A percentile compares a stretch with the other conserved stretches of the same genome.
Evolutionary conservation across 2,329 filamentous ascomycete genomes (phyloP).

Genomic region (Xylaria sp.): DNA sequence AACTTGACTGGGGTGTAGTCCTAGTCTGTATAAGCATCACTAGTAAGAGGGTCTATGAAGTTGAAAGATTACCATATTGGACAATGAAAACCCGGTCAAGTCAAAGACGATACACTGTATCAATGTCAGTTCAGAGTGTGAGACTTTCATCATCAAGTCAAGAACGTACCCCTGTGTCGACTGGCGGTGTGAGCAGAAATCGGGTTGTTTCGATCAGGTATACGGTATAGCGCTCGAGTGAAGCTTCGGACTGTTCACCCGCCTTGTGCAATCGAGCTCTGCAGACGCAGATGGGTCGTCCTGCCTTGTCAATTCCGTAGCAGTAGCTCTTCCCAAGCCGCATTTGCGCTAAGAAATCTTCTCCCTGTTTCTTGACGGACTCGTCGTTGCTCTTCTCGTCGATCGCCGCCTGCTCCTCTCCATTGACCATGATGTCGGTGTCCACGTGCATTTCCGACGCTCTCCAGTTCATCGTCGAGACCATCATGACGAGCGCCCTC

Average conservation of each 20-base stretch:
- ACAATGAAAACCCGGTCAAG: slow-evolving; percentile 91
- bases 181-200: slow-evolving; percentile 79
- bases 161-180: slow-evolving; percentile 89
- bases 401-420: slow-evolving; percentile 75
- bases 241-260: slow-evolving; percentile 83
- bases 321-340: slow-evolving; percentile 93
- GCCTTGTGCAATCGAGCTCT: slow-evolving; percentile 83
- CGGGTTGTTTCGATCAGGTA: slow-evolving; percentile 95
- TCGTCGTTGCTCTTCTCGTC: slow-evolving; percentile 67
- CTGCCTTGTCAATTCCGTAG: slow-evolving; percentile 85
- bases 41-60: not conserved
- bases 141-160: not conserved
- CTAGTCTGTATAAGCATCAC: slow-evolving; percentile 53
- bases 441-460: slow-evolving; percentile 86
- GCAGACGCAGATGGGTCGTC: slow-evolving; percentile 87
- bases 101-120: slow-evolving; percentile 89
- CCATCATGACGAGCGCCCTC: slow-evolving; percentile 91
- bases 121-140: slow-evolving; percentile 25
- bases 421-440: slow-evolving; percentile 82
- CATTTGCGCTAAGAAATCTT: slow-evolving; percentile 85
- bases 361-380: slow-evolving; percentile 71
- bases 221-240: slow-evolving; percentile 89
- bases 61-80: slow-evolving; percentile 79
- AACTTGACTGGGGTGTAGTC: slow-evolving; percentile 98
- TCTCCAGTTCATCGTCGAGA: slow-evolving; percentile 95